These are phyloP conservation scores for Ophiostoma angusticollis DNA, from an alignment of 2,329 filamentous ascomycete genomes.

Conservation along the genomic window DNA sequence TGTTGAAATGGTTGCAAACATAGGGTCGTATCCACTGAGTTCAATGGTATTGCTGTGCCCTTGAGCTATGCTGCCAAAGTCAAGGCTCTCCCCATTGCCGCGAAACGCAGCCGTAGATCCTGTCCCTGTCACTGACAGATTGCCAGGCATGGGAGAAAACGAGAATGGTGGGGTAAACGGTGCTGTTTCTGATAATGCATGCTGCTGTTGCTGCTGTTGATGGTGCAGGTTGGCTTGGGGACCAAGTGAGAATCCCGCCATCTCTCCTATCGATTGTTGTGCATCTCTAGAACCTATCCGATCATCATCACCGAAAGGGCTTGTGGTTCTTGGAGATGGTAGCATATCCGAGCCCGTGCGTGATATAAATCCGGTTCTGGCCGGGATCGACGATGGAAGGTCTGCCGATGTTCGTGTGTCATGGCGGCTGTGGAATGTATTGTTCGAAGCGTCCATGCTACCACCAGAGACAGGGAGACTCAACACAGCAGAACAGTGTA, in stretches of 20 bases:
- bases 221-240: slow-evolving; percentile 7
- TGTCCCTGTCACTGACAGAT: not conserved
- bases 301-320: not conserved
- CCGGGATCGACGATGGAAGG: slow-evolving; percentile 3
- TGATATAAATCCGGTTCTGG: not conserved
- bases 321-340: not conserved
- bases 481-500: too few species aligned
- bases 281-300: not conserved
- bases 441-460: slow-evolving; percentile 24
- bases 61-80: not conserved
- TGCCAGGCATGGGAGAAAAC: slow-evolving; percentile 5
- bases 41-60: slow-evolving; percentile 7
- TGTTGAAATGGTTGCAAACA: slow-evolving; percentile 44
- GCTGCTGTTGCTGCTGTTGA: slow-evolving; percentile 15
- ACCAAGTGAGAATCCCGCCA: not conserved
- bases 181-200: slow-evolving; percentile 10
- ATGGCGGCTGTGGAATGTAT: slow-evolving; percentile 17
- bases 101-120: not conserved
- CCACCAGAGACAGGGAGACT: too few species aligned
- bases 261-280: not conserved
- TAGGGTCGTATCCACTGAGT: slow-evolving; percentile 37
- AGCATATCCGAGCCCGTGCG: not conserved
- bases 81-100: not conserved
- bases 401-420: slow-evolving; percentile 17
- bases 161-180: slow-evolving; percentile 17